Evolutionary conservation across 2,329 filamentous ascomycete genomes (phyloP), one percentile per base, ranked within the genome.

Genomic region (Nemania diffusa): DNA sequence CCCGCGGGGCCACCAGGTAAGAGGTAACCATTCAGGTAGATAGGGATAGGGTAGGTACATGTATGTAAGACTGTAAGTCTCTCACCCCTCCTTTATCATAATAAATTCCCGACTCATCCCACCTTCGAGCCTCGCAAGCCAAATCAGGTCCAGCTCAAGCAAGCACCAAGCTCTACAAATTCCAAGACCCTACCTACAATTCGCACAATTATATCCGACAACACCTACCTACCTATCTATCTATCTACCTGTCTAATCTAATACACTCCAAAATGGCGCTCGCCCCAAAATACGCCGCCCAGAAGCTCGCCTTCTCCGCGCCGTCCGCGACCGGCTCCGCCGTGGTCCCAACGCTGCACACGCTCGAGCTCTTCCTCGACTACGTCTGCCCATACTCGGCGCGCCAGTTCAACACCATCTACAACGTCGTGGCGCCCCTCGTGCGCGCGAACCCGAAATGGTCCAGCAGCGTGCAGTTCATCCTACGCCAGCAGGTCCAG

Each of bases 401-500:
- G 68, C 84, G 84, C 77, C 81, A 94, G 74, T 97, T 96, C 87
- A 87, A 90, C 70, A 95, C 92, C 1, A 81, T 97, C 73, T 90
- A 91, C 80, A 82, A 80, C 64, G 80, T 84, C 32, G 87, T 97
- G 65, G 83, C 88, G 67, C 90, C 92, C 0, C 78, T 87, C 55
- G 84, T 97, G 73, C 83, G 85, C 68, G 74, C 84, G 57, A 89
- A 89, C 74, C 89, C 91, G 70, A 73, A 81, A 26, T 84, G 83
- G 78, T 78, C 83, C 15, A 72, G 83, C 67, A 85, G 84, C 68
- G 82, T 97, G 2, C 86, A 92, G 73, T 84, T 97, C 73, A 87
- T 98, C 75, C 92, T 97, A 84, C 91, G 94, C 57, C 94, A 95
- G 78, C 94, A 97, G 78, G 88, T 97, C 75, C 94, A 97, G 82